These are phyloP conservation scores for Phytopythium vexans DNA, from an alignment of 352 stramenopile species.

Conservation along the genomic window DNA sequence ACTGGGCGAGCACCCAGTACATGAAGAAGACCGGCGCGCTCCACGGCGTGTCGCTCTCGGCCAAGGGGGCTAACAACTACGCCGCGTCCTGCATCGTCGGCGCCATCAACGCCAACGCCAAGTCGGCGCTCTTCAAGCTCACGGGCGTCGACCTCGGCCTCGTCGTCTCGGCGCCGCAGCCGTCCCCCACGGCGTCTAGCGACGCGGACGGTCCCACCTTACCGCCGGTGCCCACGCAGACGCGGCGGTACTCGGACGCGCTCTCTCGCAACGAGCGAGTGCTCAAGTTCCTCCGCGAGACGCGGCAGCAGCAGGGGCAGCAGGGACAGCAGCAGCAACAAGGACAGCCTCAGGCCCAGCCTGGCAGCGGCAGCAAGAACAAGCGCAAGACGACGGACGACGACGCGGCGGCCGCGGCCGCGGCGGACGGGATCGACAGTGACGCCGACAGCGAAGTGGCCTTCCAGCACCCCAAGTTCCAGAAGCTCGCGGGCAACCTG, in stretches of 20 bases:
- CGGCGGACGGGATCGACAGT: conserved; percentile 16
- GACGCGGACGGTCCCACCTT: not conserved
- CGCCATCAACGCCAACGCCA: conserved; percentile 62
- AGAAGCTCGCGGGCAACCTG: conserved; percentile 40
- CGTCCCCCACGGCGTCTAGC: conserved; percentile 1
- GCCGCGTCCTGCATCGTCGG: conserved; percentile 71
- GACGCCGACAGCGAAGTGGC: conserved; percentile 21
- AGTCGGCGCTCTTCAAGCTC: conserved; percentile 73
- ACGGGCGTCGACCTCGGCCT: conserved; percentile 68
- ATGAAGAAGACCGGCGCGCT: conserved; percentile 69
- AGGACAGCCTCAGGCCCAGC: too few species aligned
- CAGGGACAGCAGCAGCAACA: conserved; percentile 12
- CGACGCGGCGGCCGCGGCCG: not conserved
- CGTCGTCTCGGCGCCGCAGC: conserved; percentile 26
- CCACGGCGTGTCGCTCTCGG: conserved; percentile 57
- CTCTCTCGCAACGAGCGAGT: conserved; percentile 55
- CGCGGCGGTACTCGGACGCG: conserved; percentile 34
- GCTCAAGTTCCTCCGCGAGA: conserved; percentile 47
- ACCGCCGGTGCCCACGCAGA: conserved; percentile 1
- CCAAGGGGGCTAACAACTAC: conserved; percentile 68
- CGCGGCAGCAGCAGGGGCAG: conserved; percentile 6
- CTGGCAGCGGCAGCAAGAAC: conserved; percentile 14
- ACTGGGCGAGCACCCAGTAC: conserved; percentile 82
- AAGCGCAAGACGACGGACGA: conserved; percentile 58
- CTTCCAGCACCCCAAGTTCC: conserved; percentile 42